Evolutionary conservation across 164 flowering plant genomes (phyloP).

Genomic region (Vitis rotundifolia): DNA sequence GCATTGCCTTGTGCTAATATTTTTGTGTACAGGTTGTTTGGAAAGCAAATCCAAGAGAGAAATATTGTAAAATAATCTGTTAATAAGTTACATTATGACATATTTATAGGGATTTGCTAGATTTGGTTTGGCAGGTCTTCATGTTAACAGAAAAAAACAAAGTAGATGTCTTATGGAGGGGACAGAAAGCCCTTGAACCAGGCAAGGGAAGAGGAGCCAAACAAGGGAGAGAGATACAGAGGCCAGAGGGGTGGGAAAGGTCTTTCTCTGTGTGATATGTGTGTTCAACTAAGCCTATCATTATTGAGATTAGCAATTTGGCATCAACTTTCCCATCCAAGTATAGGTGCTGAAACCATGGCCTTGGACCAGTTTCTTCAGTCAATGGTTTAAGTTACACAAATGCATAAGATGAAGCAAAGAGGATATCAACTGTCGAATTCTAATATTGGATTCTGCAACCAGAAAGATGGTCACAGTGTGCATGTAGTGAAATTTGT

Average conservation of each 20-base stretch:
- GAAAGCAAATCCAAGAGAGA: constrained; percentile 2
- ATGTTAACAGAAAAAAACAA: constrained; percentile 6
- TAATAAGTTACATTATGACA: constrained; percentile 3
- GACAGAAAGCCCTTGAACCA: constrained; percentile 21
- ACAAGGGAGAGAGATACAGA: neutral
- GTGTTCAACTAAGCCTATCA: neutral
- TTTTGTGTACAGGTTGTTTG: neutral
- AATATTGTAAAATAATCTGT: neutral
- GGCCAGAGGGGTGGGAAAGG: neutral
- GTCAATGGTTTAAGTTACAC: no score
- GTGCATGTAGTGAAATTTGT: no score
- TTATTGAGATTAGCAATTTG: neutral
- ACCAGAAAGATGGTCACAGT: no score
- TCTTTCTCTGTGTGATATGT: neutral
- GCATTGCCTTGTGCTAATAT: neutral
- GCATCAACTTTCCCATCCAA: no score
- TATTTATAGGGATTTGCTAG: constrained; percentile 36
- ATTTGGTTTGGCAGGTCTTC: constrained; percentile 22
- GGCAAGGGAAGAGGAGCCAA: constrained; percentile 23
- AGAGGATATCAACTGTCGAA: no score
- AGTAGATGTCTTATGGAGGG: constrained; percentile 10
- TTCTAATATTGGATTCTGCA: no score
- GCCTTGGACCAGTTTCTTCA: no score
- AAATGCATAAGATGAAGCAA: no score
- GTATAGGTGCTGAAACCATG: no score